A percentile compares a stretch with the other conserved stretches of the same genome.
phyloP scores from a whole-genome alignment of 805 yeast genomes.

The Kodamaea sagamina region DNA sequence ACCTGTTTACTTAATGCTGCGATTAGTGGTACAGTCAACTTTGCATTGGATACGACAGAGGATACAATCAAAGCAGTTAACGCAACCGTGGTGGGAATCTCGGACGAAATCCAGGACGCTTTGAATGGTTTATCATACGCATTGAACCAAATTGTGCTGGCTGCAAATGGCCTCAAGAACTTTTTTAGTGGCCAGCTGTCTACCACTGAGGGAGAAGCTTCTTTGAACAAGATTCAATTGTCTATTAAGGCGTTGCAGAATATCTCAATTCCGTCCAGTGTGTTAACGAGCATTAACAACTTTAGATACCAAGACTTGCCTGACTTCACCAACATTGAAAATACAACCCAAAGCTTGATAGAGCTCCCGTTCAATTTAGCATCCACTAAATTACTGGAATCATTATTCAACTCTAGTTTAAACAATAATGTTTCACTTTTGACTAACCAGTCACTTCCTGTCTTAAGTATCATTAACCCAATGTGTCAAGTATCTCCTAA shows the following conservation, averaged over 20 bases:
- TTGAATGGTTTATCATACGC: constrained; percentile 58
- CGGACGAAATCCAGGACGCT: constrained; percentile 66
- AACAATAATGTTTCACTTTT: constrained; percentile 6
- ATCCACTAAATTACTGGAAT: constrained; percentile 37
- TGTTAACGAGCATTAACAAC: constrained; percentile 56
- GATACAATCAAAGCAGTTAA: constrained; percentile 60
- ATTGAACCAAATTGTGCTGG: constrained; percentile 55
- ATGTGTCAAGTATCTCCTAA: constrained; percentile 41
- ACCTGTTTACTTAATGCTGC: constrained; percentile 78
- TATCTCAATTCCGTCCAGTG: constrained; percentile 64
- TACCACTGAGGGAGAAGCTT: constrained; percentile 26
- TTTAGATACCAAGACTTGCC: constrained; percentile 56
- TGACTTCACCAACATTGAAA: constrained; percentile 62
- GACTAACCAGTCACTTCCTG: constrained; percentile 5
- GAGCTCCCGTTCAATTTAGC: constrained; percentile 60
- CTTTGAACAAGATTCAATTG: constrained; percentile 52
- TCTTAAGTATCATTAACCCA: background rate
- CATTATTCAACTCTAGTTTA: constrained; percentile 22
- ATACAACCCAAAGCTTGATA: constrained; percentile 56
- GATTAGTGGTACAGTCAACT: constrained; percentile 67
- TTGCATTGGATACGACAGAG: constrained; percentile 74
- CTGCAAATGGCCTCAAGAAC: constrained; percentile 49
- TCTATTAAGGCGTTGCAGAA: constrained; percentile 57
- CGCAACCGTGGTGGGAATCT: constrained; percentile 52
- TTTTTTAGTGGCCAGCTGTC: constrained; percentile 45